Conservation (phyloP, 306 rosid genomes). For the Casuarina equisetifolia region DNA sequence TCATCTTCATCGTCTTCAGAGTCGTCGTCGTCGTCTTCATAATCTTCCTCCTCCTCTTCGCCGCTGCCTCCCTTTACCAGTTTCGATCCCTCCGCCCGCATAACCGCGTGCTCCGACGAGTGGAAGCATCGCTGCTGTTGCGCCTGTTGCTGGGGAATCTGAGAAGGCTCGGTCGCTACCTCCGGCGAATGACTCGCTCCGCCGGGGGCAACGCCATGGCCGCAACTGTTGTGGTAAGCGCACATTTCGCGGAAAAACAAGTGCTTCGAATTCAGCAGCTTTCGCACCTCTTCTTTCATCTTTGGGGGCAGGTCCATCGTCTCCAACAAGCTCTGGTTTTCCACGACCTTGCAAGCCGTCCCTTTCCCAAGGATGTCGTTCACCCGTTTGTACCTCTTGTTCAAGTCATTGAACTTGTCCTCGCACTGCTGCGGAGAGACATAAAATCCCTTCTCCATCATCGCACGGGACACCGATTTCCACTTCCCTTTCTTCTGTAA, state of each 20-base stretch:
- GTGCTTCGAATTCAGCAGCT: slow-evolving; percentile 85
- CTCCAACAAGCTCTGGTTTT: slow-evolving; percentile 73
- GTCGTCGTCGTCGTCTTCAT: slow-evolving; percentile 42
- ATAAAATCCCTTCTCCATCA: slow-evolving; percentile 87
- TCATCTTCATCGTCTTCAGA: slow-evolving; percentile 54
- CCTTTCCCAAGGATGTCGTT: slow-evolving; percentile 95
- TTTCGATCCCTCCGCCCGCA: slow-evolving; percentile 39
- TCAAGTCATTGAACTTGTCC: slow-evolving; percentile 89
- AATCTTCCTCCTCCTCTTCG: slow-evolving; percentile 47
- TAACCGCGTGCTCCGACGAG: slow-evolving; percentile 38
- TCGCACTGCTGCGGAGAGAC: slow-evolving; percentile 98
- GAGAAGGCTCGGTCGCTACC: slow-evolving; percentile 38
- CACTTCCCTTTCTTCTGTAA: slow-evolving; percentile 96
- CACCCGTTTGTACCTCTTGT: slow-evolving; percentile 92
- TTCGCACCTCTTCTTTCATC: slow-evolving; percentile 73
- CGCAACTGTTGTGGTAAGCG: slow-evolving; percentile 87
- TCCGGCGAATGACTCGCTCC: slow-evolving; percentile 47
- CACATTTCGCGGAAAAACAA: slow-evolving; percentile 96
- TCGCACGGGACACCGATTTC: slow-evolving; percentile 91
- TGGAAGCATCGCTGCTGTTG: slow-evolving; percentile 57
- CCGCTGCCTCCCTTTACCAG: slow-evolving; percentile 41
- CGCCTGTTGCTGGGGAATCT: slow-evolving; percentile 28
- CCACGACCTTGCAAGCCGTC: slow-evolving; percentile 84
- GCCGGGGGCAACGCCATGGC: slow-evolving; percentile 40
- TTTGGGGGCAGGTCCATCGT: slow-evolving; percentile 75